Evolutionary conservation across 305 asterid species (phyloP).

Genomic region (Caryopteris hybrid): DNA sequence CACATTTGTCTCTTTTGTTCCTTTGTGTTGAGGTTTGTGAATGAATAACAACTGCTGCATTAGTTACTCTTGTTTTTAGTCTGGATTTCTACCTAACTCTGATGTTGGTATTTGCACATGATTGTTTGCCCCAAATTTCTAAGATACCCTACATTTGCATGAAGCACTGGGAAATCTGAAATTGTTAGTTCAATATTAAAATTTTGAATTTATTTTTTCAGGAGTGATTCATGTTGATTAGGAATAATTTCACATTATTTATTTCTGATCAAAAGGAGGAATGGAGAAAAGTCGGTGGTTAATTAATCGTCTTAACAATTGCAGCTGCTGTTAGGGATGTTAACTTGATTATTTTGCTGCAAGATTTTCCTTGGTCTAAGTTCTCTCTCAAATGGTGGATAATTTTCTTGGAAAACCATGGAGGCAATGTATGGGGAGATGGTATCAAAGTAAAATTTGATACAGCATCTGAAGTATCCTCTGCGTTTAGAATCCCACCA

Average conservation of each 20-base stretch:
- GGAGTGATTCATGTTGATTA: neutral
- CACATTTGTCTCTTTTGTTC: constrained; percentile 1
- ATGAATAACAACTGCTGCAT: constrained; percentile 6
- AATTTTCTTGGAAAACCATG: neutral
- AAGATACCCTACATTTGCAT: neutral
- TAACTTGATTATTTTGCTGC: constrained; percentile 4
- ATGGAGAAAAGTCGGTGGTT: neutral
- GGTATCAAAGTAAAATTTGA: neutral
- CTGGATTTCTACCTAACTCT: neutral
- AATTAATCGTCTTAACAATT: neutral
- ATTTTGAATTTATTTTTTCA: neutral
- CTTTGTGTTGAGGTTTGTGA: neutral
- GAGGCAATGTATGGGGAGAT: neutral
- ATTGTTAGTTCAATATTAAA: neutral
- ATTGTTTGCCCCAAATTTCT: constrained; percentile 4
- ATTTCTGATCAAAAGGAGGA: constrained; percentile 6
- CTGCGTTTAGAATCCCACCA: neutral
- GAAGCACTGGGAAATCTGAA: constrained; percentile 9
- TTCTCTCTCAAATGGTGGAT: neutral
- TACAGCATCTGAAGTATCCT: neutral
- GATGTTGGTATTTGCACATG: constrained; percentile 5
- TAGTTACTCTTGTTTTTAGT: constrained; percentile 3
- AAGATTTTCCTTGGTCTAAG: neutral
- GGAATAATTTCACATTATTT: neutral
- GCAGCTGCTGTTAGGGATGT: constrained; percentile 1